Evolutionary conservation across 208 protist species (phyloP).

Genomic region (Phytomonas serpens): DNA sequence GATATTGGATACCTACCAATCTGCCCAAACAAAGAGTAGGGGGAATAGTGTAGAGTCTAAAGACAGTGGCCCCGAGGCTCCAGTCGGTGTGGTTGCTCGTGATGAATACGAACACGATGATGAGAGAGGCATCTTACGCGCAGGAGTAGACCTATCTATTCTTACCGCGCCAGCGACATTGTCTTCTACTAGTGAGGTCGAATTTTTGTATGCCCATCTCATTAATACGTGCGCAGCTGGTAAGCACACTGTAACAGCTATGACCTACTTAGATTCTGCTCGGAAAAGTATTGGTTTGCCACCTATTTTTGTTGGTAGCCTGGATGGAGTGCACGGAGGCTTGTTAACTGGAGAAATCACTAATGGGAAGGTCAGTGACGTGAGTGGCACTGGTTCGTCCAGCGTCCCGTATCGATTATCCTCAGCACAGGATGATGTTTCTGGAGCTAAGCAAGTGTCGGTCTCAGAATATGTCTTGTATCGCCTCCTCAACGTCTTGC

Average conservation of each 20-base stretch:
- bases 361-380: neutral
- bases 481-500: slow-evolving; percentile 49
- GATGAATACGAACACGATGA: slow-evolving; percentile 1
- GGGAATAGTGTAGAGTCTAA: neutral
- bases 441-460: neutral
- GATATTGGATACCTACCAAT: slow-evolving; percentile 22
- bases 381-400: neutral
- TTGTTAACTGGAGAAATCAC: neutral
- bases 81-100: neutral
- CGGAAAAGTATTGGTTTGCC: slow-evolving; percentile 19
- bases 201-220: slow-evolving; percentile 52
- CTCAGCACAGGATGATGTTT: neutral
- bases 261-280: slow-evolving; percentile 38
- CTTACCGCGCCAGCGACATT: slow-evolving; percentile 7
- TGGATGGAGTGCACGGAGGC: neutral
- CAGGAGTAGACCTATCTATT: neutral
- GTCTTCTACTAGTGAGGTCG: slow-evolving; percentile 14
- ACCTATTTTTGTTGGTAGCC: neutral
- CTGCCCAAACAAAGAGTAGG: neutral
- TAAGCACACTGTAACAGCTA: slow-evolving; percentile 34
- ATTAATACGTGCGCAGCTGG: slow-evolving; percentile 50
- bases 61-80: neutral
- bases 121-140: neutral
- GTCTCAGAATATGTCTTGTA: slow-evolving; percentile 21
- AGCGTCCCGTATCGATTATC: neutral